Evolutionary conservation across 2,329 filamentous ascomycete genomes (phyloP).

Genomic region (Scedosporium aurantiacum): DNA sequence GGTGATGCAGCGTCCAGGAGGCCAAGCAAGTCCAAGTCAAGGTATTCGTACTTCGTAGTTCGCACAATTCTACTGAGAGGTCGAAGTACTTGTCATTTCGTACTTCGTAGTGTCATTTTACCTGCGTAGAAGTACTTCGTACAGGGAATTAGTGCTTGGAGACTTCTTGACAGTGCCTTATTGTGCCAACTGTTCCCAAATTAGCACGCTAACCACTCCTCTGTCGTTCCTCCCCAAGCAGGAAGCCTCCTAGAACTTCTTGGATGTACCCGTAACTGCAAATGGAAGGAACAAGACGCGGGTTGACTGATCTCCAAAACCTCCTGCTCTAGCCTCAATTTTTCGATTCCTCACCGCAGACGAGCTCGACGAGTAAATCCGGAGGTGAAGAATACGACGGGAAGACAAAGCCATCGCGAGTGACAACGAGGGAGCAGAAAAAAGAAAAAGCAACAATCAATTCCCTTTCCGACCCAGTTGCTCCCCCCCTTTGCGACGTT

Average conservation of each 20-base stretch:
- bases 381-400: neutral
- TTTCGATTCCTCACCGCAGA: neutral
- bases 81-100: no score
- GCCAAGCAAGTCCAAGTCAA: neutral
- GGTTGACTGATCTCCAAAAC: neutral
- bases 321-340: neutral
- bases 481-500: neutral
- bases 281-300: neutral
- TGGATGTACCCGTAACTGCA: neutral
- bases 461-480: neutral
- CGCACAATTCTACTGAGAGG: no score
- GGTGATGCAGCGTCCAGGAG: conserved; percentile 1
- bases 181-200: no score
- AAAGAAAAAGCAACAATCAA: neutral
- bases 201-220: no score
- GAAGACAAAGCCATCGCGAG: neutral
- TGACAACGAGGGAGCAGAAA: neutral
- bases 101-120: no score
- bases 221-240: no score
- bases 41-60: no score
- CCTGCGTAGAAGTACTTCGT: no score
- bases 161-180: no score
- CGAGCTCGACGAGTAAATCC: neutral
- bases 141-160: no score
- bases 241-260: neutral